A percentile compares a stretch with the other conserved stretches of the same genome.
Evolutionary conservation across 805 yeast genomes (phyloP).

Genomic region (Kregervanrija fluxuum): DNA sequence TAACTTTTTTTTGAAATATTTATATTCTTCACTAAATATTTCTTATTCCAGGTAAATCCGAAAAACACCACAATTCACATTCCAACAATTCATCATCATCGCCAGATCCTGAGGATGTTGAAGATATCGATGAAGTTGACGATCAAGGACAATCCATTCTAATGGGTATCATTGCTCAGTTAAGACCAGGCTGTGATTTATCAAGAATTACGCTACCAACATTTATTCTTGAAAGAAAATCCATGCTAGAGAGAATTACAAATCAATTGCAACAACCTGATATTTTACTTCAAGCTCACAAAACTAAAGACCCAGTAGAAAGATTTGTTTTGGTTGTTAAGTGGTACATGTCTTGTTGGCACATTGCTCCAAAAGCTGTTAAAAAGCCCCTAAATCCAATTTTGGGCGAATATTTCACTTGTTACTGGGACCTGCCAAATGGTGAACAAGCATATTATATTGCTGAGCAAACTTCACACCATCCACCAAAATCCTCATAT

Average conservation of each 20-base stretch:
- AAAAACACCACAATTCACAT: no score
- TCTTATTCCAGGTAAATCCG: no score
- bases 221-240: conserved; percentile 87
- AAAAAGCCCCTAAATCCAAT: conserved; percentile 96
- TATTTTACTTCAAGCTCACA: conserved; percentile 62
- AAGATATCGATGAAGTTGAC: conserved; percentile 89
- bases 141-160: conserved; percentile 83
- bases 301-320: conserved; percentile 46
- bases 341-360: conserved; percentile 97
- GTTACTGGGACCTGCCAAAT: conserved; percentile 84
- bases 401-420: conserved; percentile 81
- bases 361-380: conserved; percentile 96
- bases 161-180: conserved; percentile 80
- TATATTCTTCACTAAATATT: no score
- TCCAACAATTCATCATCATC: no score
- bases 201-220: conserved; percentile 92
- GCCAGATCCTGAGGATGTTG: conserved; percentile 28
- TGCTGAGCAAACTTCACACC: conserved; percentile 94
- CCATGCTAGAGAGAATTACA: conserved; percentile 93
- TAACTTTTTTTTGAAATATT: no score
- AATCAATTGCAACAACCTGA: conserved; percentile 80
- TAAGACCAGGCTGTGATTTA: conserved; percentile 88
- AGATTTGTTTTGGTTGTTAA: conserved; percentile 70
- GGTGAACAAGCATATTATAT: conserved; percentile 69
- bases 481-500: conserved; percentile 96